A percentile compares a stretch with the other conserved stretches of the same genome.
phyloP scores from a whole-genome alignment of 2,329 filamentous ascomycete genomes.

The Fusarium vanettenii region DNA sequence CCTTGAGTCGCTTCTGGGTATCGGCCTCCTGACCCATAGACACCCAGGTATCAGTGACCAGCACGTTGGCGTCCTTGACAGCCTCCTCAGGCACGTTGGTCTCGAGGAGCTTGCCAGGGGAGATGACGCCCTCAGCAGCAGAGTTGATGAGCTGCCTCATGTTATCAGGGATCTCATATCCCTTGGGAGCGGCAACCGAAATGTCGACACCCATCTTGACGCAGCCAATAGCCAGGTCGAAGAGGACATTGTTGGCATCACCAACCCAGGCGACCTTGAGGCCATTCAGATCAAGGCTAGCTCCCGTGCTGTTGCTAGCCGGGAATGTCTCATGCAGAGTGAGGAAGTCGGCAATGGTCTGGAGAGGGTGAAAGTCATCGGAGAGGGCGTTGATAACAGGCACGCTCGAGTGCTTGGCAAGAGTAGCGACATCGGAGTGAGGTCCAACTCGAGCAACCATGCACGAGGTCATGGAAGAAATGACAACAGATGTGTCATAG shows the following conservation, averaged over 20 bases:
- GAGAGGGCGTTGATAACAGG: slow-evolving; percentile 91
- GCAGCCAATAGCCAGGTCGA: slow-evolving; percentile 89
- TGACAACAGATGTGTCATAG: slow-evolving; percentile 90
- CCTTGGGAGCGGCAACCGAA: slow-evolving; percentile 85
- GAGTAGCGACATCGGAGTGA: slow-evolving; percentile 77
- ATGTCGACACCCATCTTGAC: slow-evolving; percentile 89
- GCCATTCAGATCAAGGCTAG: slow-evolving; percentile 76
- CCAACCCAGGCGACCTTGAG: slow-evolving; percentile 96
- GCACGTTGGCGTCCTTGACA: slow-evolving; percentile 84
- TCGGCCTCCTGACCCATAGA: slow-evolving; percentile 98
- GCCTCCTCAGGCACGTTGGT: slow-evolving; percentile 86
- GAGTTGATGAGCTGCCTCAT: slow-evolving; percentile 81
- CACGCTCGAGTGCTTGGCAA: slow-evolving; percentile 79
- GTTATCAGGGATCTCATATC: slow-evolving; percentile 81
- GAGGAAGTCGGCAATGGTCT: slow-evolving; percentile 93
- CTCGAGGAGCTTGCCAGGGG: slow-evolving; percentile 76
- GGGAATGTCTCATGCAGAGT: slow-evolving; percentile 86
- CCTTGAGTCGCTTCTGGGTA: slow-evolving; percentile 78
- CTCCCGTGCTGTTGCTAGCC: slow-evolving; percentile 51
- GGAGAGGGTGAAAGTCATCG: slow-evolving; percentile 91
- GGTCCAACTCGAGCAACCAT: slow-evolving; percentile 84
- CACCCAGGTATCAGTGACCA: slow-evolving; percentile 98
- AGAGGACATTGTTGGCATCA: slow-evolving; percentile 97
- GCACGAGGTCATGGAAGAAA: slow-evolving; percentile 91
- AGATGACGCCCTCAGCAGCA: slow-evolving; percentile 67